phyloP scores from a whole-genome alignment of 2,329 filamentous ascomycete species.

The Cytospora mali region DNA sequence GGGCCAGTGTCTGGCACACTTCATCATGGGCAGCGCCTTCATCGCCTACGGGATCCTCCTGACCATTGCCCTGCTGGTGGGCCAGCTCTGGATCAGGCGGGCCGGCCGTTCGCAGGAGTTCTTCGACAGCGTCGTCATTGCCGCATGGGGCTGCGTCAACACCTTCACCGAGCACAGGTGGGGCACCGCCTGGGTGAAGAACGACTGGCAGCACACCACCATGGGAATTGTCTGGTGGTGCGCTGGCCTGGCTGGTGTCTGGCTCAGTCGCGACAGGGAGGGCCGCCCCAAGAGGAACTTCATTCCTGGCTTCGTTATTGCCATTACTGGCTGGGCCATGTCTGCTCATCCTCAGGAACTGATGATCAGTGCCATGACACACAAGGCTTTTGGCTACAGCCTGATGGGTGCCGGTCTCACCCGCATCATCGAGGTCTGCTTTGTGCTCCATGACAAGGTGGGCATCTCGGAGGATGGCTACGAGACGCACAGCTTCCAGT shows the following conservation, averaged over 20 bases:
- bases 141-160: slow-evolving; percentile 94
- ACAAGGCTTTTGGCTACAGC: slow-evolving; percentile 89
- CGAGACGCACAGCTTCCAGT: slow-evolving; percentile 66
- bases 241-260: slow-evolving; percentile 86
- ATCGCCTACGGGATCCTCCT: slow-evolving; percentile 90
- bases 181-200: slow-evolving; percentile 85
- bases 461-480: slow-evolving; percentile 67
- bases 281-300: slow-evolving; percentile 90
- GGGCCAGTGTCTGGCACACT: slow-evolving; percentile 92
- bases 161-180: slow-evolving; percentile 97
- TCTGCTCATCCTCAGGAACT: slow-evolving; percentile 84
- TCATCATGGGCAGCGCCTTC: slow-evolving; percentile 98
- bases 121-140: slow-evolving; percentile 89
- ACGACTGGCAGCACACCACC: slow-evolving; percentile 96
- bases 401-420: slow-evolving; percentile 86
- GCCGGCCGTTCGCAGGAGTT: slow-evolving; percentile 93
- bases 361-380: slow-evolving; percentile 83
- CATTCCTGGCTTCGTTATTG: slow-evolving; percentile 85
- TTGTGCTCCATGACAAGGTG: slow-evolving; percentile 75
- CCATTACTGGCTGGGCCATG: slow-evolving; percentile 96
- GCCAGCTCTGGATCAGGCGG: slow-evolving; percentile 81
- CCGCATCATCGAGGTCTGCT: slow-evolving; percentile 87
- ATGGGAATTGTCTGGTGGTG: slow-evolving; percentile 99
- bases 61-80: slow-evolving; percentile 82
- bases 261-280: slow-evolving; percentile 83